These are phyloP conservation scores for Nothophoma quercina DNA, from an alignment of 2,329 filamentous ascomycete genomes.

Conservation along the genomic window DNA sequence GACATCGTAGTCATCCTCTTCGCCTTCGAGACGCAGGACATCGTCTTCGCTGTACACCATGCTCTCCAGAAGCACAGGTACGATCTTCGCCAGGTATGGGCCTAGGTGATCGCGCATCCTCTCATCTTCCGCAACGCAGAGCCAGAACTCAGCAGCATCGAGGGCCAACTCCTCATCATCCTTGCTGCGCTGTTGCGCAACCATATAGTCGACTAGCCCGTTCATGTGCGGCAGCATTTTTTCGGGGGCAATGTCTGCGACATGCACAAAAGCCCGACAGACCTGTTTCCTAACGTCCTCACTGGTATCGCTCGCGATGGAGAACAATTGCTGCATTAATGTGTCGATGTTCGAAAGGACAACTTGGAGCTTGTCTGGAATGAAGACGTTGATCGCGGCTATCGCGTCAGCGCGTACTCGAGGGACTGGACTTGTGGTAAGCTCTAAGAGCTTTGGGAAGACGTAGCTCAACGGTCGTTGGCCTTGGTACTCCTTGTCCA, in stretches of 20 bases:
- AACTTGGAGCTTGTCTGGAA: slow-evolving; percentile 82
- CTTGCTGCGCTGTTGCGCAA: slow-evolving; percentile 81
- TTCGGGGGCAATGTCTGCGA: slow-evolving; percentile 89
- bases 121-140: slow-evolving; percentile 88
- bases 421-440: slow-evolving; percentile 76
- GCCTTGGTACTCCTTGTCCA: slow-evolving; percentile 88
- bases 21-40: slow-evolving; percentile 81
- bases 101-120: slow-evolving; percentile 77
- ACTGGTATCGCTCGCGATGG: slow-evolving; percentile 76
- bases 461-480: slow-evolving; percentile 87
- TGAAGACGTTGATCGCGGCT: slow-evolving; percentile 89
- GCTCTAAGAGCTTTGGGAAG: slow-evolving; percentile 88
- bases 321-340: slow-evolving; percentile 83
- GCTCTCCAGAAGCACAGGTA: slow-evolving; percentile 88
- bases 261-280: slow-evolving; percentile 88
- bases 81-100: slow-evolving; percentile 82
- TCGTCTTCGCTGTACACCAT: slow-evolving; percentile 98
- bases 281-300: slow-evolving; percentile 90
- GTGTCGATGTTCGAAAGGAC: slow-evolving; percentile 81
- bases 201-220: slow-evolving; percentile 90
- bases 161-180: slow-evolving; percentile 89
- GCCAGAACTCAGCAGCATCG: slow-evolving; percentile 97
- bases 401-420: slow-evolving; percentile 83
- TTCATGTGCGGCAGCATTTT: slow-evolving; percentile 88
- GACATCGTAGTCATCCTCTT: slow-evolving; percentile 82